Conservation (phyloP, 208 protist genomes). For the Leishmania gerbilli region DNA sequence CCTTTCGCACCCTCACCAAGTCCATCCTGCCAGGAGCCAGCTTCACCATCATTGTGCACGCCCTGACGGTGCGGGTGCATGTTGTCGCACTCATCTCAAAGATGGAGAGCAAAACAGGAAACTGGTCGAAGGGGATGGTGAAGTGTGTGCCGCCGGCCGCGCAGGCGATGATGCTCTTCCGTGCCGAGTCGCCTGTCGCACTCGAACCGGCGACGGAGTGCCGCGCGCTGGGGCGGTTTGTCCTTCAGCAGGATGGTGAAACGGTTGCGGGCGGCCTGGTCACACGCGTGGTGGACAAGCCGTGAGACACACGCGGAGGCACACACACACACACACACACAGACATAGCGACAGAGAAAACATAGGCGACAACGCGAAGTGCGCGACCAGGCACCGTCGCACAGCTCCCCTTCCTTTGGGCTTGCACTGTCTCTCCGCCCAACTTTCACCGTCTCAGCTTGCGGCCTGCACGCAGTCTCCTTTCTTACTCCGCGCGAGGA, state of each 20-base stretch:
- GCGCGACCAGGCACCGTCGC: neutral
- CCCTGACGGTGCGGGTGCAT: conserved; percentile 66
- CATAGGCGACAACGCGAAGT: neutral
- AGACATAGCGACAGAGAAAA: neutral
- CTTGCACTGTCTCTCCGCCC: neutral
- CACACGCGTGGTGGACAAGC: conserved; percentile 40
- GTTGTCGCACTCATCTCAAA: conserved; percentile 72
- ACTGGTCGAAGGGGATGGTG: conserved; percentile 87
- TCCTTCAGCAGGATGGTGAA: conserved; percentile 82
- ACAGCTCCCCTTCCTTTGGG: neutral
- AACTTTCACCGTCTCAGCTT: neutral
- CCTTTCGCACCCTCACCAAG: conserved; percentile 62
- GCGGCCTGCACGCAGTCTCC: neutral
- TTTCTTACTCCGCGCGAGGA: too few relatives aligned
- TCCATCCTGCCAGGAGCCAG: conserved; percentile 69
- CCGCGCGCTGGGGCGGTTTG: conserved; percentile 77
- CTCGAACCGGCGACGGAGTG: conserved; percentile 75
- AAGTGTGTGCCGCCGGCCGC: conserved; percentile 75
- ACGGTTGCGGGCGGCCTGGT: conserved; percentile 80
- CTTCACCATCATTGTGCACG: conserved; percentile 77
- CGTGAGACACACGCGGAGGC: neutral
- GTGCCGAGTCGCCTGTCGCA: conserved; percentile 51
- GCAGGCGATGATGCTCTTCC: conserved; percentile 77
- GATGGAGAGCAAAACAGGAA: conserved; percentile 57
- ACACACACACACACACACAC: neutral